A percentile compares a stretch with the other conserved stretches of the same genome.
These are phyloP conservation scores for Globisporangium paddicum DNA, from an alignment of 352 stramenopile genomes.

Conservation along the genomic window DNA sequence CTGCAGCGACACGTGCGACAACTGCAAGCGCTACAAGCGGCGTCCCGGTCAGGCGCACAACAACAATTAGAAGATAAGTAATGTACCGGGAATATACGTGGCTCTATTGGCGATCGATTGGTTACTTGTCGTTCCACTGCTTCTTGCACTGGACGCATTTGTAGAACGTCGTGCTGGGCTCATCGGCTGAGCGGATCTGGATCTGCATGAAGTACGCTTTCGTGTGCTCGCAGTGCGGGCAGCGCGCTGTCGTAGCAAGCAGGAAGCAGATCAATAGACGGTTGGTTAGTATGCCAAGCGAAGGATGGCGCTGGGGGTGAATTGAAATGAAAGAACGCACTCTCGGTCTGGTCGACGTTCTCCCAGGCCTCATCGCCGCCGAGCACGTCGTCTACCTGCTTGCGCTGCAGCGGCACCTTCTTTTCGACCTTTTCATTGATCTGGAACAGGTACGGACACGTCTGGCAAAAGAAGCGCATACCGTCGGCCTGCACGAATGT, in stretches of 20 bases:
- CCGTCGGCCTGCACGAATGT: constrained; percentile 54
- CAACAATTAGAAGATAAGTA: constrained; percentile 1
- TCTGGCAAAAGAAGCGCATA: constrained; percentile 90
- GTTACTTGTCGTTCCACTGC: constrained; percentile 92
- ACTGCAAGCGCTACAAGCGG: constrained; percentile 11
- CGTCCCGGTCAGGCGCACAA: constrained; percentile 3
- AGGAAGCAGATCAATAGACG: background rate
- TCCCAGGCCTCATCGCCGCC: constrained; percentile 97
- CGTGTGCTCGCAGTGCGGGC: constrained; percentile 93
- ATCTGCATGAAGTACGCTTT: constrained; percentile 99
- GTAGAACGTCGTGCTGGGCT: constrained; percentile 99
- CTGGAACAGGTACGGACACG: constrained; percentile 87
- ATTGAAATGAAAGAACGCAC: constrained; percentile 24
- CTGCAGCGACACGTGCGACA: constrained; percentile 36
- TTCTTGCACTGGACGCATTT: constrained; percentile 98
- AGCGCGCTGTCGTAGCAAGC: constrained; percentile 58
- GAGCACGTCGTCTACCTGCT: constrained; percentile 98
- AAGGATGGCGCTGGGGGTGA: background rate
- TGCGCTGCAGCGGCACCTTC: constrained; percentile 90
- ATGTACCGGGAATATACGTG: background rate
- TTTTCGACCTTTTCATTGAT: constrained; percentile 88
- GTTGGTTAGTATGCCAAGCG: background rate
- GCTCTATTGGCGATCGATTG: background rate
- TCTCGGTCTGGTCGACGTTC: constrained; percentile 97
- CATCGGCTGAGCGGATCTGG: constrained; percentile 98